Conservation (phyloP, 495 filamentous ascomycete genomes). For the Hypoxylon fragiforme region DNA sequence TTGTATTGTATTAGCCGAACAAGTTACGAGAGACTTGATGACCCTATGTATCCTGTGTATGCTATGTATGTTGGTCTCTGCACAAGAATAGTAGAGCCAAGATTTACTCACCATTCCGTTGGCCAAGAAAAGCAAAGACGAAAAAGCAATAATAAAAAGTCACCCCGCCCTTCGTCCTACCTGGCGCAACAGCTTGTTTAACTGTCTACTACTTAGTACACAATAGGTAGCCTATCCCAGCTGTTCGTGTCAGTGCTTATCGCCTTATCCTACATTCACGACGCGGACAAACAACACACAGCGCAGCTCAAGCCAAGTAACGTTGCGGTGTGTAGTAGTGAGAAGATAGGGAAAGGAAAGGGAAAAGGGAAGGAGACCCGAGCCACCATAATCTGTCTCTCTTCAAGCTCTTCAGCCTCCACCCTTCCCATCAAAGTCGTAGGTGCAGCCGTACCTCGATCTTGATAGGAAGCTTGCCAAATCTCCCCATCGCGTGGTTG, state of each 20-base stretch:
- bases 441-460: slow-evolving; percentile 21
- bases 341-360: slow-evolving; percentile 11
- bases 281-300: slow-evolving; percentile 10
- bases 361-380: slow-evolving; percentile 14
- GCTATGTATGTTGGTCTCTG: too few relatives aligned
- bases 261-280: slow-evolving; percentile 15
- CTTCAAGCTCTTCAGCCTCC: slow-evolving; percentile 25
- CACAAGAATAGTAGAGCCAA: too few relatives aligned
- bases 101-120: too few relatives aligned
- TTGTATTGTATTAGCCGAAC: too few relatives aligned
- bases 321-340: slow-evolving; percentile 30
- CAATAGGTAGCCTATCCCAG: too few relatives aligned
- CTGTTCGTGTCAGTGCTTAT: slow-evolving; percentile 26
- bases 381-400: too few relatives aligned
- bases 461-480: slow-evolving; percentile 20
- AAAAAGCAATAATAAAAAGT: slow-evolving; percentile 21
- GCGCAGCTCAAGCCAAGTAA: slow-evolving; percentile 26
- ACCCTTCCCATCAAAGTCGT: slow-evolving; percentile 6
- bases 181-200: background rate
- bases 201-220: background rate
- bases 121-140: too few relatives aligned
- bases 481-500: too few relatives aligned
- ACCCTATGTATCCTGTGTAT: too few relatives aligned
- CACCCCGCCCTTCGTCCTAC: too few relatives aligned
- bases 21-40: too few relatives aligned